Evolutionary conservation across 495 filamentous ascomycete species (phyloP), one percentile per base, ranked within the genome.

Genomic region (Hypoxylon rickii): DNA sequence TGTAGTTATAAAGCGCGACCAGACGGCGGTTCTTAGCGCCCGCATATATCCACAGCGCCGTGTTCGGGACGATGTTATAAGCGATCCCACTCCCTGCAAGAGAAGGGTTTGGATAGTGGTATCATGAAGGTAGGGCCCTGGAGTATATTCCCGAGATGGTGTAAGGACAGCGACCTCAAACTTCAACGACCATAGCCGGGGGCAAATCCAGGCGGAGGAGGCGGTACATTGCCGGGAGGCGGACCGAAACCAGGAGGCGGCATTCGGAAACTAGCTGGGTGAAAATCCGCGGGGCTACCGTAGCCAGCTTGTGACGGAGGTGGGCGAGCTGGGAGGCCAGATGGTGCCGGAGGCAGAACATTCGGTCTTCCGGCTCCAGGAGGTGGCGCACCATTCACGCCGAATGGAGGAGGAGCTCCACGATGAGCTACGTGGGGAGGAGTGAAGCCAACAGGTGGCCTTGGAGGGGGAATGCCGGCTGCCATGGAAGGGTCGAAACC

Each of bases 281-380:
- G 73, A 67, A 89, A 91, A 31, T 84, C 79, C 19, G 87, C 84
- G 6, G 89, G 89, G 7, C 88, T 87, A 12, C 88, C 87, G 63
- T 90, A 94, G 7, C 87, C 87, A 46, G 75, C 85, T 58, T 91
- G 86, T 31, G 85, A 89, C 2, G 86, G 89, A 2, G 90, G 89
- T 1, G 91, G 89, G 21, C 90, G 79, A 18, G 89, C 87, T 15
- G 89, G 91, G 11, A 92, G 71, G 17, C 89, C 88, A 3, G 87
- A 86, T 1, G 89, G 91, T 1, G 90, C 86, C 17, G 87, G 78
- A 2, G 74, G 83, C 16, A 78, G 68, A 42, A 65, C 62, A 41
- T 73, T 70, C 2, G 61, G 37, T 33, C 68, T 54, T 34, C 58
- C 66, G 12, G 64, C 60, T 7, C 64, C 66, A 10, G 66, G 66